Percentiles rank a stretch among this genome's conserved stretches.
phyloP scores from a whole-genome alignment of 345 rosid species.

The Noccaea caerulescens region DNA sequence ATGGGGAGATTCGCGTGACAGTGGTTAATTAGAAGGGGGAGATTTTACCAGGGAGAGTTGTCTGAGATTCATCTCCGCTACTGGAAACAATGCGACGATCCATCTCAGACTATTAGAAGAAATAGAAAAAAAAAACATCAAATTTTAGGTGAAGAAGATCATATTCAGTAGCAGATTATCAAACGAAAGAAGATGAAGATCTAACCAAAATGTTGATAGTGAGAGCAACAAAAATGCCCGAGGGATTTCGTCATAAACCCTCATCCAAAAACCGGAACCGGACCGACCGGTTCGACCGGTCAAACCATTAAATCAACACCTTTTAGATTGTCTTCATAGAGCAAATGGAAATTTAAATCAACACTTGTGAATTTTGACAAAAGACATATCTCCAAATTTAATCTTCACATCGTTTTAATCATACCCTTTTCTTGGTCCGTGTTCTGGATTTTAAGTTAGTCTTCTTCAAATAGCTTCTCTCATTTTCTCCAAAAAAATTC shows the following conservation, averaged over 20 bases:
- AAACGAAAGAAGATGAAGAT: conserved; percentile 2
- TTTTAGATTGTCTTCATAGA: neutral
- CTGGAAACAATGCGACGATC: conserved; percentile 34
- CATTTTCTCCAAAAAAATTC: too few species aligned
- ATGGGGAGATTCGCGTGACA: neutral
- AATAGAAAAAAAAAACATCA: neutral
- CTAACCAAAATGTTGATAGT: conserved; percentile 6
- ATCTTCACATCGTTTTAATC: conserved; percentile 2
- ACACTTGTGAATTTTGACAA: conserved; percentile 7
- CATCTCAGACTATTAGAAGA: conserved; percentile 15
- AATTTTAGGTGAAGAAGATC: neutral
- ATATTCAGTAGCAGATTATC: conserved; percentile 10
- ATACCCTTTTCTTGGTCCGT: neutral
- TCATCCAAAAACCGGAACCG: neutral
- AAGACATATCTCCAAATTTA: conserved; percentile 1
- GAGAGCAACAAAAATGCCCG: neutral
- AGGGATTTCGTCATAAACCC: neutral
- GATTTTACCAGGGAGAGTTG: conserved; percentile 27
- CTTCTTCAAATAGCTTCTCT: neutral
- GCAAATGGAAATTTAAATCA: neutral
- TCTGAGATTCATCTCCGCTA: conserved; percentile 30
- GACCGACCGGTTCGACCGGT: neutral
- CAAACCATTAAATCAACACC: neutral
- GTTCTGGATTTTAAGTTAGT: neutral
- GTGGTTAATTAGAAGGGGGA: neutral